phyloP scores from a whole-genome alignment of 2,329 filamentous ascomycete genomes.

The Ceratocystis variospora region DNA sequence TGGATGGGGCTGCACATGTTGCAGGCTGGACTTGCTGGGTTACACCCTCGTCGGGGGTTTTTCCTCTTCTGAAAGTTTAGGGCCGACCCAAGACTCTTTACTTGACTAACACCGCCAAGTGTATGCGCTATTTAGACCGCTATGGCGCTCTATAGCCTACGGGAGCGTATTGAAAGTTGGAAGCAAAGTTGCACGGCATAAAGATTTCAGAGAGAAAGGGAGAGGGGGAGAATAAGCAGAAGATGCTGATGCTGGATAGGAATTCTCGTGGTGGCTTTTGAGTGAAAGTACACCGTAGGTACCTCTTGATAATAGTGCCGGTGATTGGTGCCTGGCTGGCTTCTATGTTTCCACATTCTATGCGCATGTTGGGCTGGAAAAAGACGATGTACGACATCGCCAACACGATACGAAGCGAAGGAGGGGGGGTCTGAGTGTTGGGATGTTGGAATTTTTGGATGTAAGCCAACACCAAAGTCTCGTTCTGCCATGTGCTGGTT shows the following conservation, averaged over 20 bases:
- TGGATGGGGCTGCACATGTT: background rate
- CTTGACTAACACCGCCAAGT: background rate
- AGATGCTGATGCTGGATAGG: background rate
- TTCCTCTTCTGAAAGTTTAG: too few species aligned
- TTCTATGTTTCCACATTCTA: background rate
- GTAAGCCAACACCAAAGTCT: background rate
- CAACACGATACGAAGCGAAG: slow-evolving; percentile 3
- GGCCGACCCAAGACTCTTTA: background rate
- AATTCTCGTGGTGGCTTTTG: background rate
- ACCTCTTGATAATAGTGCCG: background rate
- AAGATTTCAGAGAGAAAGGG: background rate
- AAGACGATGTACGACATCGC: background rate
- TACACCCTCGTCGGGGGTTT: background rate
- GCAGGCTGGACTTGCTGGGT: background rate
- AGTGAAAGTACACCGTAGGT: background rate
- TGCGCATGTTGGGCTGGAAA: background rate
- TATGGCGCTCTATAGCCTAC: too few species aligned
- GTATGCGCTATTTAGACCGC: background rate
- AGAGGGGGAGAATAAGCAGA: background rate
- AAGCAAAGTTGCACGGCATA: background rate
- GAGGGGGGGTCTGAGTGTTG: background rate
- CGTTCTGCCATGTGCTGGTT: background rate
- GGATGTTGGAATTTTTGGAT: background rate
- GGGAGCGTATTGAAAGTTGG: background rate
- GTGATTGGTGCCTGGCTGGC: background rate